Conservation (phyloP, 805 yeast genomes). For the Kazachstania kunashirensis region DNA sequence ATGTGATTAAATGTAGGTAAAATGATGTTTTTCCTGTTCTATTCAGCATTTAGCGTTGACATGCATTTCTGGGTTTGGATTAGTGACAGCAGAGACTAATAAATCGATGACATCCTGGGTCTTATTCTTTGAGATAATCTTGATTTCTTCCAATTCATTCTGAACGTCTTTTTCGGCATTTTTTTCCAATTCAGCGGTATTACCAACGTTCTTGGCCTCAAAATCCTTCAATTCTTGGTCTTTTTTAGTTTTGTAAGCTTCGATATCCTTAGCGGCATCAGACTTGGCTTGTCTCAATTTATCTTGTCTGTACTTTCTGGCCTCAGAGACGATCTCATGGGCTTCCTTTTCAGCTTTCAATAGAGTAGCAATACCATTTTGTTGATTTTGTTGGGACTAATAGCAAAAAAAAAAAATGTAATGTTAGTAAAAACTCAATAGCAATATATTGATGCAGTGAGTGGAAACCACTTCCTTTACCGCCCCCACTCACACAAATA, state of each 20-base stretch:
- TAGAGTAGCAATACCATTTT: slow-evolving; percentile 31
- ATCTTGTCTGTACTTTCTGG: slow-evolving; percentile 69
- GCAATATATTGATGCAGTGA: too few relatives aligned
- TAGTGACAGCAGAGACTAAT: slow-evolving; percentile 67
- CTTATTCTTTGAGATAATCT: slow-evolving; percentile 53
- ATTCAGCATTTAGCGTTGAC: slow-evolving; percentile 55
- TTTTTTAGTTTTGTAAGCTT: slow-evolving; percentile 73
- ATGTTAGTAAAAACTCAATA: too few relatives aligned
- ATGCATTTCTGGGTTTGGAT: slow-evolving; percentile 77
- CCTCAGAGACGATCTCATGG: slow-evolving; percentile 88
- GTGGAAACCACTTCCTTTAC: too few relatives aligned
- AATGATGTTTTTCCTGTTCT: too few relatives aligned
- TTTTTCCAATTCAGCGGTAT: slow-evolving; percentile 41
- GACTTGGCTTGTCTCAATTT: slow-evolving; percentile 88
- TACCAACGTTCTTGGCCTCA: slow-evolving; percentile 63
- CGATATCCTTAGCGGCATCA: slow-evolving; percentile 86
- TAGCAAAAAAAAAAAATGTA: background rate
- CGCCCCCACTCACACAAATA: too few relatives aligned
- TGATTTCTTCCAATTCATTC: slow-evolving; percentile 58
- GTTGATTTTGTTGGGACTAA: slow-evolving; percentile 15
- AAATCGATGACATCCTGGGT: slow-evolving; percentile 59
- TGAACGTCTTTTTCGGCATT: slow-evolving; percentile 71
- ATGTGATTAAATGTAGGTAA: too few relatives aligned
- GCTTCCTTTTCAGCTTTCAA: slow-evolving; percentile 88
- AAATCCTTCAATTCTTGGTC: slow-evolving; percentile 69